Evolutionary conservation across 2,329 filamentous ascomycete species (phyloP), one percentile per base, ranked within the genome.

Genomic region (Cryphonectria naterciae): DNA sequence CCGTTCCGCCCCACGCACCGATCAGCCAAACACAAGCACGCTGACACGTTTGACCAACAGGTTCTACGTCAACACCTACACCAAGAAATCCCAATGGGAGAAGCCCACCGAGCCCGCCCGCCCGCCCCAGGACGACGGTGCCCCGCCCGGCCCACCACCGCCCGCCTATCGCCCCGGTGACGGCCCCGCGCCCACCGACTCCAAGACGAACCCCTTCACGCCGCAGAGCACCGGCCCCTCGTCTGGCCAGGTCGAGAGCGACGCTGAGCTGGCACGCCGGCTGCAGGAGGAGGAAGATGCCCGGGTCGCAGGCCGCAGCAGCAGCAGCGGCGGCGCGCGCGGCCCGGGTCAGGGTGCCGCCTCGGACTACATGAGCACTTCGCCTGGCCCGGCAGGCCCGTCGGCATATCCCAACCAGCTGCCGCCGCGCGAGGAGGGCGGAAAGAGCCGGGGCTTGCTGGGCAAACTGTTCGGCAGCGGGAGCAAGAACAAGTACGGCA

Each of bases 21-120:
- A 37, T 39, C 46, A 49, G 46, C 46, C 46, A 49, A 37, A 49
- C 60, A 32, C 41, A 35, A 25, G 32, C 11, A 39, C 28, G 37
- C 46, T 63, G 68, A 25, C 56, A 58, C 63, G 70, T 70, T 68
- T 5, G 52, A 17, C 32, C 49, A 58, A 56, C 74, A 94, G 92
- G 91, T 97, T 96, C 87, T 98, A 93, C 83, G 92, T 97, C 72
- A 96, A 98, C 83, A 88, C 92, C 73, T 88, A 91, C 81, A 97
- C 94, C 74, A 96, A 96, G 77, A 87, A 92, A 78, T 97, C 95
- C 6, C 92, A 95, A 86, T 98, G 95, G 95, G 92, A 97, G 5
- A 91, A 89, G 75, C 94, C 94, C 25, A 93, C 90, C 52, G 86
- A 86, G 68, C 91, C 92, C 60, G 89, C 89, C 67, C 87, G 65